Base-by-base conservation (phyloP, 495 filamentous ascomycete genomes). In the Penicillium cosmopolitanum region DNA sequence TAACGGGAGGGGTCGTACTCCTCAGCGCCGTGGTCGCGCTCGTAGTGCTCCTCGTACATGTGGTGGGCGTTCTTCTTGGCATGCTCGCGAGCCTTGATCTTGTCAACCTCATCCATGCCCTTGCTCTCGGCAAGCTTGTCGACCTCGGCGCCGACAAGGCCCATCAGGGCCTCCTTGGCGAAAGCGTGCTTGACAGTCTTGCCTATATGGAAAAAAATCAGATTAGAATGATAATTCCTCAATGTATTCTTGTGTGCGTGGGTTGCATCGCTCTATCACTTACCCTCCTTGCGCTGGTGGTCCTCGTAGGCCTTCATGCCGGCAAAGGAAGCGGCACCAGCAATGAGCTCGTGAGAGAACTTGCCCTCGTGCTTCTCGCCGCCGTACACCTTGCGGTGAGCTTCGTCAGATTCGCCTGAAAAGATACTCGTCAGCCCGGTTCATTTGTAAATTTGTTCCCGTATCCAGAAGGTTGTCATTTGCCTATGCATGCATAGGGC, bases 291-390 rank as follows among this genome's bases (percentile, higher is more conserved):
- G 69, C 88, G 87, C 77, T 91, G 86, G 57, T 85, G 77, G 72
- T 92, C 85, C 74, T 93, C 90, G 71, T 86, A 93, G 15, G 85
- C 75, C 81, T 92, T 91, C 82, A 95, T 88, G 57, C 83, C 90
- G 62, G 85, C 89, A 67, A 93, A 93, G 58, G 89, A 85, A 50
- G 89, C 90, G 48, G 84, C 91, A 50, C 89, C 89, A 66, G 87
- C 89, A 53, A 92, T 67, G 38, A 90, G 68, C 75, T 93, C 89
- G 73, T 93, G 90, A 62, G 83, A 83, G 68, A 91, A 74, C 68
- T 85, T 82, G 68, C 81, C 78, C 73, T 91, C 67, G 78, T 89
- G 80, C 51, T 76, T 55, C 53, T 75, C 42, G 31, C 68, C 64
- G 40, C 77, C 72, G 75, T 91, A 87, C 68, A 90, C 77, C 66